Conservation (phyloP, 352 stramenopile genomes). For the Elongisporangium undulatum region DNA sequence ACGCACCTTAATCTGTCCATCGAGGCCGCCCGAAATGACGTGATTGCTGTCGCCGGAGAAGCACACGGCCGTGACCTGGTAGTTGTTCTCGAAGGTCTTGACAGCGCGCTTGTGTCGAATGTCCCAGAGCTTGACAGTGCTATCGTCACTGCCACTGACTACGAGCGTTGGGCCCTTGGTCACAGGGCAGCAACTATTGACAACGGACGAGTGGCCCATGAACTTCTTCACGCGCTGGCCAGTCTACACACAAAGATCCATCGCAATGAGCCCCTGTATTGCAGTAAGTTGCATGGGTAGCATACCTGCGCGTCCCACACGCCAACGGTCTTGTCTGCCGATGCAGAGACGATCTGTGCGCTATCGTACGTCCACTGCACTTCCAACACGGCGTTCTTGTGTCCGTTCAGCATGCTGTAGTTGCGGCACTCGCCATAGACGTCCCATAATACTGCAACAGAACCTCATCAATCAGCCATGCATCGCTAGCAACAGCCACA, state of each 20-base stretch:
- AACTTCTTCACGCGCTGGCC: slow-evolving; percentile 82
- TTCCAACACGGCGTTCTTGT: slow-evolving; percentile 96
- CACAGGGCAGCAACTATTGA: slow-evolving; percentile 91
- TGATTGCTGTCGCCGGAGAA: slow-evolving; percentile 84
- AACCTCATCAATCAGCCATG: not conserved
- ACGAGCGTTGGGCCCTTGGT: slow-evolving; percentile 76
- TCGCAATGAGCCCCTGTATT: slow-evolving; percentile 4
- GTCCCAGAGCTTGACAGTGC: slow-evolving; percentile 89
- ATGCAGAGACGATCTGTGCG: slow-evolving; percentile 84
- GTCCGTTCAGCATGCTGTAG: slow-evolving; percentile 90
- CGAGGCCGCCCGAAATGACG: slow-evolving; percentile 90
- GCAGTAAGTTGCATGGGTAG: not conserved
- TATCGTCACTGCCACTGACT: slow-evolving; percentile 91
- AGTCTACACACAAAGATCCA: slow-evolving; percentile 51
- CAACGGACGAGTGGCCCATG: slow-evolving; percentile 73
- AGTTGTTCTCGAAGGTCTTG: slow-evolving; percentile 84
- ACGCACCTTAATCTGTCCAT: slow-evolving; percentile 88
- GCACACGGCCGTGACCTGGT: slow-evolving; percentile 89
- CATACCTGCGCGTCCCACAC: slow-evolving; percentile 70
- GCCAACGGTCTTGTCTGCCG: slow-evolving; percentile 91
- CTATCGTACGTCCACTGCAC: slow-evolving; percentile 91
- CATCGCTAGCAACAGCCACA: not conserved
- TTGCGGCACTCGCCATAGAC: slow-evolving; percentile 90
- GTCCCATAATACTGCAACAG: slow-evolving; percentile 83
- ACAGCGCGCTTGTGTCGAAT: slow-evolving; percentile 69